Evolutionary conservation across 1,139 yeast genomes (phyloP), one percentile per base, ranked within the genome.

Genomic region (Saccharomyces pastorianus): DNA sequence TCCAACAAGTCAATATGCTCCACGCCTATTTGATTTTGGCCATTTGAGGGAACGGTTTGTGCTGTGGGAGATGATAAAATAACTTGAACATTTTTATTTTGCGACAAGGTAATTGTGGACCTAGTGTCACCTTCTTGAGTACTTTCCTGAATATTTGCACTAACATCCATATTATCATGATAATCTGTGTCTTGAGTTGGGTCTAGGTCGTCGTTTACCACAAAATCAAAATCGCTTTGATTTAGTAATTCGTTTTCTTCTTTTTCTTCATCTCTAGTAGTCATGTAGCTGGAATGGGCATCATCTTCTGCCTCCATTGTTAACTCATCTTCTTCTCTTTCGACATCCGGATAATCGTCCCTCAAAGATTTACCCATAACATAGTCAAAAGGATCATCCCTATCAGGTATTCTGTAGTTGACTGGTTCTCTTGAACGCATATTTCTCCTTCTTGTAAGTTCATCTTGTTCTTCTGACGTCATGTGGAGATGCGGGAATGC

Each of bases 291-390:
- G 2, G 70, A 64, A n/a, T 56, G 59, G 48, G 61, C 62, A 51
- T 67, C 71, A 27, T 58, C 61, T 51, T 69, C 72, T 2, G 71
- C 69, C 14, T 67, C 71, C 58, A 59, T 58, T 3, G 70, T 65
- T 11, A 56, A 59, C 48, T 62, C 65, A 4, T 62, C 59, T 17
- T 49, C 55, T 17, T 51, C 53, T 49, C 29, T 49, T 49, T 29
- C 34, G 38, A 27, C 38, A 26, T 34, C 48, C n/a, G 11, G 58
- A 32, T 38, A 38, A 38, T 38, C 44, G 6, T 38, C 44, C 20
- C 13, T 38, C 29, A 25, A 47, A 49, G 42, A 47, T 50, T 27
- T 57, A 0, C 68, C 64, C 50, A 63, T 57, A 34, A 57, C 61
- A 49, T 64, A 65, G 32, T 62, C 64, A 41, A 66, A 62, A 4